Base-by-base conservation (phyloP, 2,329 filamentous ascomycete species). In the Talaromyces sp. region DNA sequence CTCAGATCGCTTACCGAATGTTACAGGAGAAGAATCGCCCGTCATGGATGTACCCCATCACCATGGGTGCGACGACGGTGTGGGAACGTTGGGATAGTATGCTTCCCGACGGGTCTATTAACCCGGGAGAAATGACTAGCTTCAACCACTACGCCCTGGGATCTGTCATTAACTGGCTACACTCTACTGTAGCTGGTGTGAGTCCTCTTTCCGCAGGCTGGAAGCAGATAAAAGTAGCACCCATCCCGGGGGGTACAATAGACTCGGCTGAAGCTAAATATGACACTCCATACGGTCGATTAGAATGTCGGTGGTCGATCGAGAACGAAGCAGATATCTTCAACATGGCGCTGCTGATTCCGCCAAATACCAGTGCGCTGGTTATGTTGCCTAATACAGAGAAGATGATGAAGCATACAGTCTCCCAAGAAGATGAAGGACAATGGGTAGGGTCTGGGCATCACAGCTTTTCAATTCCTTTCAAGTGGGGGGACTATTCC, bases 71-170 rank as follows among this genome's bases (percentile, higher is more conserved):
- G 0, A 82, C 80, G 0, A 81, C 79, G 0, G 75, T 76, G 7
- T 80, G 79, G 79, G 79, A 82, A 65, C 71, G 80, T 10, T 81
- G 79, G 79, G 76, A 81, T 66, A 75, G 73, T 54, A 73, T 81
- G 70, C 65, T 76, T 3, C 73, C 77, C 0, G 72, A 80, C 57
- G 77, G 76, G 1, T 70, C 66, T 1, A 71, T 81, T 49, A 81
- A 81, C 56, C 71, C 75, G 0, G 78, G 79, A 0, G 68, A 73
- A 16, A 81, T 81, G 79, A 81, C 79, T 0, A 78, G 74, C 43
- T 79, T 79, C 63, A 80, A 81, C 56, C 79, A 81, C 56, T 80
- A 81, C 45, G 76, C 79, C 0, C 69, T 80, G 2, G 79, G 78
- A 0, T 74, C 74, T 1, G 74, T 81, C 10, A 73, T 72, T 0